Conservation (phyloP, 345 rosid genomes). For the Limnanthes douglasii region DNA sequence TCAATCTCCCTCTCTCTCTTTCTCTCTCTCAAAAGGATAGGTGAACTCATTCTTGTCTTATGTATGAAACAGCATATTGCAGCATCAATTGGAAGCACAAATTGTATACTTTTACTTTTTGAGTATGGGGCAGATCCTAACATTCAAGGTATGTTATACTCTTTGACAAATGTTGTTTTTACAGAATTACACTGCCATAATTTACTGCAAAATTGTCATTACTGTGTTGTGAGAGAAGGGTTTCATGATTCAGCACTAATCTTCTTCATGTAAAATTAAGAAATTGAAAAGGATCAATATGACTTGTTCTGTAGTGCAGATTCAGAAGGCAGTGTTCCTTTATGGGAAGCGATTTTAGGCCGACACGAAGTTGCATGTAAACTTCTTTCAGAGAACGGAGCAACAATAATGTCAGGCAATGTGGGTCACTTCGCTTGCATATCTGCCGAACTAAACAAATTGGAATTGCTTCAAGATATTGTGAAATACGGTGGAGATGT, state of each 20-base stretch:
- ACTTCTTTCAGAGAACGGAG: conserved; percentile 51
- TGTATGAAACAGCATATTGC: conserved; percentile 56
- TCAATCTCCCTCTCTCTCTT: background rate
- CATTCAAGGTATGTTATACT: conserved; percentile 39
- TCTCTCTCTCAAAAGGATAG: background rate
- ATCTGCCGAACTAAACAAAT: conserved; percentile 42
- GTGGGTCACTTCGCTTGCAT: conserved; percentile 36
- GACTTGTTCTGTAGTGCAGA: conserved; percentile 23
- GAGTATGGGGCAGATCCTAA: conserved; percentile 76
- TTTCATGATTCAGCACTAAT: no score
- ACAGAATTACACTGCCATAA: no score
- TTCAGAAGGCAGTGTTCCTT: conserved; percentile 61
- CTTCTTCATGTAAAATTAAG: background rate
- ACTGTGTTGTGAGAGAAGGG: no score
- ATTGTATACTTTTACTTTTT: conserved; percentile 48
- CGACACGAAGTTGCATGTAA: conserved; percentile 30
- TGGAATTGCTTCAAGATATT: conserved; percentile 41
- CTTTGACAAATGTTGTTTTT: no score
- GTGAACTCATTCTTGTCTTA: conserved; percentile 1
- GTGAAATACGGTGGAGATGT: conserved; percentile 42
- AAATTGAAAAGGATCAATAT: background rate
- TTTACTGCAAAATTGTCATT: no score
- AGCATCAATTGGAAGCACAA: conserved; percentile 54
- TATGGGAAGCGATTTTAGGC: conserved; percentile 79
- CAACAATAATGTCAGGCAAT: conserved; percentile 30